Evolutionary conservation across 176 grass and related monocot genomes (phyloP), one percentile per base, ranked within the genome.

Genomic region (Puya raimondii): DNA sequence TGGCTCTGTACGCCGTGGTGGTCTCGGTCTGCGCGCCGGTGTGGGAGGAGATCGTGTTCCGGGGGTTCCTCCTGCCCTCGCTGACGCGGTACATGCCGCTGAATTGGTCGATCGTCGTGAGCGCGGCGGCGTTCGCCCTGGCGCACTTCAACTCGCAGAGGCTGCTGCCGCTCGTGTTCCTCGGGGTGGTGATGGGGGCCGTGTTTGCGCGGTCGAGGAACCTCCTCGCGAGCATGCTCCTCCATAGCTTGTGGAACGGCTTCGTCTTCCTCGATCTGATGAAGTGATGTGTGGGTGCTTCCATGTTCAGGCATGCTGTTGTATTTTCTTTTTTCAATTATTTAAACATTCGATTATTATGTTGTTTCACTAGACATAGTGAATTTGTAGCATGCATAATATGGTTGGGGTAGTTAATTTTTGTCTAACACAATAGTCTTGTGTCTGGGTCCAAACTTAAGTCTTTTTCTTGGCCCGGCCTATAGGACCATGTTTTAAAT

Each of bases 261-360:
- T 92, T 97, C 85, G 94, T 97, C 58, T 97, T 97, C 74, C 80
- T 88, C 79, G 89, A 97, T 84, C 81, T 97, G 72, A 83, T 97
- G 89, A 97, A 97, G 76, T 93, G 67, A 85, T 25, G 76, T 77
- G 61, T 2, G 25, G 25, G 64, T 0, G 21, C 12, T 47, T 47
- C 12, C 2, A 15, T 3, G 50, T 76, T 66, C 1, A 23, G 14
- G 12, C 15, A 9, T 75, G 27, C 42, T 48, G 58, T 75, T 22
- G 7, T 75, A 6, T 75, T 75, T 66, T 51, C 22, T 2, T 53
- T 53, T 75, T 48, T 18, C 16, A 2, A 42, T 42, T 42, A 42
- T 42, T 42, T 42, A 42, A 42, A 42, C 4, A 42, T 42, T 42
- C 6, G 33, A 42, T 42, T 42, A 42, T 42, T 42, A 42, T 6